Evolutionary conservation across 169 alveolate genomes (phyloP).

Genomic region (Eimeria brunetti): DNA sequence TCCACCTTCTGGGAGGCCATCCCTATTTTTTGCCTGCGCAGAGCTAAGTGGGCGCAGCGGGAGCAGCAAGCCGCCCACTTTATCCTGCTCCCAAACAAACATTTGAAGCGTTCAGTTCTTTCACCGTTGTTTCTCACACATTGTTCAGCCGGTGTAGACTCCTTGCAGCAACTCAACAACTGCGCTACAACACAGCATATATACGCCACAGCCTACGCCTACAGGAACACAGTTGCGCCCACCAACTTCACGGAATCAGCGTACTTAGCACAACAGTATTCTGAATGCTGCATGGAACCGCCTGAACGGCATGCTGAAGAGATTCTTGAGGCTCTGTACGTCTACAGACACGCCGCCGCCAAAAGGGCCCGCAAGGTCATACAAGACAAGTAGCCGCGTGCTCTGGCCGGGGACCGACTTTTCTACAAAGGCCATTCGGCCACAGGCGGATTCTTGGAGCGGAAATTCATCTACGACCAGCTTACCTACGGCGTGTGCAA

Average conservation of each 20-base stretch:
- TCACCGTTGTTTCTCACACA: not conserved
- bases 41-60: constrained; percentile 1
- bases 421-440: constrained; percentile 81
- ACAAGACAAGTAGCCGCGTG: constrained; percentile 90
- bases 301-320: constrained; percentile 61
- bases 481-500: constrained; percentile 19
- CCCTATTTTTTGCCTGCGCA: constrained; percentile 85
- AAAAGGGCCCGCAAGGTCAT: constrained; percentile 83
- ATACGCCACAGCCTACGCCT: no score
- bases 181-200: not conserved
- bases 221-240: not conserved
- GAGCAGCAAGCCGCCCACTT: not conserved
- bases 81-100: not conserved
- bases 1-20: constrained; percentile 96
- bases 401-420: constrained; percentile 91
- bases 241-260: not conserved
- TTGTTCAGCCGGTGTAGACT: not conserved
- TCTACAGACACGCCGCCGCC: constrained; percentile 73
- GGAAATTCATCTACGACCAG: constrained; percentile 53
- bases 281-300: not conserved
- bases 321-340: constrained; percentile 74
- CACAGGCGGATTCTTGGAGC: constrained; percentile 68
- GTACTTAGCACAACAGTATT: no score
- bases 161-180: not conserved
- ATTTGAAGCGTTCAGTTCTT: not conserved